These are phyloP conservation scores for Aaosphaeria arxii DNA, from an alignment of 2,329 filamentous ascomycete species.

Conservation along the genomic window DNA sequence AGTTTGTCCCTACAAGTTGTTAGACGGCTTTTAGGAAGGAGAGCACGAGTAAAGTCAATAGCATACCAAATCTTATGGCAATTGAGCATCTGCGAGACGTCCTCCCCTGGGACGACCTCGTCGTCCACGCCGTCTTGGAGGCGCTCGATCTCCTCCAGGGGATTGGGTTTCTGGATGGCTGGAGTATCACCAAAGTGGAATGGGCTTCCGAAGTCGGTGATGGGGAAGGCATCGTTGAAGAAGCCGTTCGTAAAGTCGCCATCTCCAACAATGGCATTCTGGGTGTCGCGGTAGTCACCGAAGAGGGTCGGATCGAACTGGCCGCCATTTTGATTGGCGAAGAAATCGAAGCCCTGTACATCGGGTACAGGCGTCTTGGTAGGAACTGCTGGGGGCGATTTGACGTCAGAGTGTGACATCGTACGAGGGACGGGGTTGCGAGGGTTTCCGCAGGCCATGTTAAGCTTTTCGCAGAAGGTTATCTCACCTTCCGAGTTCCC, in stretches of 20 bases:
- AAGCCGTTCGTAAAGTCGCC: conserved; percentile 68
- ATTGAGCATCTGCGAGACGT: conserved; percentile 65
- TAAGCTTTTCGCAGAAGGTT: conserved; percentile 55
- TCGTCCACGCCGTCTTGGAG: conserved; percentile 71
- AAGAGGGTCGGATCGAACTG: conserved; percentile 91
- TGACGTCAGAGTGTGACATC: conserved; percentile 42
- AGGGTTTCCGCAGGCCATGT: conserved; percentile 54
- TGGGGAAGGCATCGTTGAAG: conserved; percentile 74
- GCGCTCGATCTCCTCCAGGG: conserved; percentile 76
- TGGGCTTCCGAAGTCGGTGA: conserved; percentile 73
- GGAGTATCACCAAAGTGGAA: conserved; percentile 64
- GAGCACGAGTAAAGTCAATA: neutral
- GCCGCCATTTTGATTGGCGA: conserved; percentile 76
- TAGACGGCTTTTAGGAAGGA: conserved; percentile 27
- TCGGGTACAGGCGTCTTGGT: conserved; percentile 27
- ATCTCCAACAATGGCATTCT: conserved; percentile 71
- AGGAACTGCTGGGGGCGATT: conserved; percentile 35
- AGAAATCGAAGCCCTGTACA: conserved; percentile 64
- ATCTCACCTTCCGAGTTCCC: conserved; percentile 51
- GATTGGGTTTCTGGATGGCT: conserved; percentile 53
- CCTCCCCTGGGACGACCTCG: conserved; percentile 57
- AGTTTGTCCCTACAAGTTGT: conserved; percentile 73
- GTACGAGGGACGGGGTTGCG: conserved; percentile 53
- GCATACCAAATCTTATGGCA: conserved; percentile 93
- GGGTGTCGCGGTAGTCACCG: conserved; percentile 86